Conservation (phyloP, 495 filamentous ascomycete species). For the Annulohypoxylon bovei region DNA sequence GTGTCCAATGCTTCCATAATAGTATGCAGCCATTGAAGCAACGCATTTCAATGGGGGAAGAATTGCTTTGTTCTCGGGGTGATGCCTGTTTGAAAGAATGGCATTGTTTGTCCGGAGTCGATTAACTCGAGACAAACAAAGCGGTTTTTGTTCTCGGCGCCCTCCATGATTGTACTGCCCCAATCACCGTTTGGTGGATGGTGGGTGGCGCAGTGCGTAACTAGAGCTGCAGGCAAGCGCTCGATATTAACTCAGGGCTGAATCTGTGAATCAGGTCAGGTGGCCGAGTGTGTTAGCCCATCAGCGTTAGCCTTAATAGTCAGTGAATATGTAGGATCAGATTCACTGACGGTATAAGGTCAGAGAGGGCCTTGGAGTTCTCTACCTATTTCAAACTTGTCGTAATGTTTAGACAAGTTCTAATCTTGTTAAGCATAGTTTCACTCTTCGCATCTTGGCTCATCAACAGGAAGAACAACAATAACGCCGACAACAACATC, state of each 20-base stretch:
- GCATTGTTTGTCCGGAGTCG: conserved; percentile 14
- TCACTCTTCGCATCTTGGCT: conserved; percentile 2
- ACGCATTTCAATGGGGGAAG: conserved; percentile 18
- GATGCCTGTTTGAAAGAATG: conserved; percentile 9
- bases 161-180: conserved; percentile 22
- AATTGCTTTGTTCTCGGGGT: conserved; percentile 11
- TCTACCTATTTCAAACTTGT: background rate
- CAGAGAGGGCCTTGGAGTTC: background rate
- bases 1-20: conserved; percentile 17
- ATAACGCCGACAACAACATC: background rate
- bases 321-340: conserved; percentile 7
- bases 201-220: conserved; percentile 8
- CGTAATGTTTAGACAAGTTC: conserved; percentile 1
- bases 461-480: background rate
- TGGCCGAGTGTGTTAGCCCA: background rate
- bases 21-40: conserved; percentile 1
- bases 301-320: background rate
- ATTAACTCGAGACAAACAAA: conserved; percentile 18
- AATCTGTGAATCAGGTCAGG: conserved; percentile 12
- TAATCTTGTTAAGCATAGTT: background rate
- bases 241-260: background rate
- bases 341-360: background rate
- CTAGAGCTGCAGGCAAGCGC: conserved; percentile 16
- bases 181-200: conserved; percentile 3
- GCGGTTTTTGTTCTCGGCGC: conserved; percentile 15